These are phyloP conservation scores for Auxenochlorella protothecoides DNA, from an alignment of 139 green algal species.

Conservation along the genomic window DNA sequence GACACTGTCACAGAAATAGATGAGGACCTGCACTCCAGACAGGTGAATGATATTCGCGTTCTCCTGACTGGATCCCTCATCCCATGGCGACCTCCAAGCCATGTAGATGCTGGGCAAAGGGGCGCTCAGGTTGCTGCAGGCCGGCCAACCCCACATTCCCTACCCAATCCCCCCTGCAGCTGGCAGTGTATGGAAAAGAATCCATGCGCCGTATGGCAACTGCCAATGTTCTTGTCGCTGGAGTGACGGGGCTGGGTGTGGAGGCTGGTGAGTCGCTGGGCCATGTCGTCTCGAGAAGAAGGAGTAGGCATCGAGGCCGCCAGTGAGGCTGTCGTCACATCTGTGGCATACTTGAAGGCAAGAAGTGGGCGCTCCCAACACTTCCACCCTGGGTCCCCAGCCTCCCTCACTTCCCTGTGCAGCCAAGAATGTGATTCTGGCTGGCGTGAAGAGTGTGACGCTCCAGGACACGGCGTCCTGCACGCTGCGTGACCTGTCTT, in stretches of 20 bases:
- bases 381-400: too few relatives aligned
- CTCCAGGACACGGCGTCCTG: conserved; percentile 64
- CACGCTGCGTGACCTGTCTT: conserved; percentile 57
- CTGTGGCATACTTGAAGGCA: too few relatives aligned
- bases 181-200: conserved; percentile 96
- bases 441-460: conserved; percentile 83
- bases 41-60: conserved; percentile 4
- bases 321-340: too few relatives aligned
- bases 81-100: too few relatives aligned
- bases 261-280: conserved; percentile 62
- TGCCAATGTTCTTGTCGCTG: conserved; percentile 74
- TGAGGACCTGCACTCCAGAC: conserved; percentile 90
- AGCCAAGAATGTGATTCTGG: conserved; percentile 98
- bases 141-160: background rate
- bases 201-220: conserved; percentile 80
- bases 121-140: too few relatives aligned
- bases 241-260: conserved; percentile 75
- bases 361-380: too few relatives aligned
- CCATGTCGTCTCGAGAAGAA: too few relatives aligned
- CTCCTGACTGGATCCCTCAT: background rate
- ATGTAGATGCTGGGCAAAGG: too few relatives aligned
- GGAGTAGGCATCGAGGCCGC: too few relatives aligned
- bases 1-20: conserved; percentile 57
- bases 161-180: conserved; percentile 38
- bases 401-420: conserved; percentile 4